These are phyloP conservation scores for Pelagophyceae sp. DNA, from an alignment of 352 stramenopile species.

Conservation along the genomic window DNA sequence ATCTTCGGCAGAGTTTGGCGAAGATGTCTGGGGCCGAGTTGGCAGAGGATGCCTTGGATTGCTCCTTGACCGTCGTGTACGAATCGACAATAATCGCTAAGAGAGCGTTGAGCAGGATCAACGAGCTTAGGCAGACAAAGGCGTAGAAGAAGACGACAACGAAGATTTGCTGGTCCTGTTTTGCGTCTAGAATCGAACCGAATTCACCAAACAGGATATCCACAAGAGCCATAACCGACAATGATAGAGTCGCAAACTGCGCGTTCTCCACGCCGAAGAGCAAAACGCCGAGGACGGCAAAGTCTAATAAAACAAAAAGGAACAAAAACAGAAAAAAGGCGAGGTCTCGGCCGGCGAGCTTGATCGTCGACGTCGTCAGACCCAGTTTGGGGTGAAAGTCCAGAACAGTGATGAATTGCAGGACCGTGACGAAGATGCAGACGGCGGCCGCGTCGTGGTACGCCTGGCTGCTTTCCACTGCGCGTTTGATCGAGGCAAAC, in stretches of 20 bases:
- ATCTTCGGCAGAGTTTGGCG: background rate
- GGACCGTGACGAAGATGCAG: background rate
- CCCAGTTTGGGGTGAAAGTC: constrained; percentile 10
- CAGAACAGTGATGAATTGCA: background rate
- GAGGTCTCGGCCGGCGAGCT: background rate
- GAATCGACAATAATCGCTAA: constrained; percentile 5
- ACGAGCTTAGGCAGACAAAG: background rate
- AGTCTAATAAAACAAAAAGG: background rate
- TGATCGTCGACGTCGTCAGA: constrained; percentile 1
- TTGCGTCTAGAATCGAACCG: background rate
- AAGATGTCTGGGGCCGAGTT: background rate
- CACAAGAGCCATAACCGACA: background rate
- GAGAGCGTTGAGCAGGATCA: constrained; percentile 3
- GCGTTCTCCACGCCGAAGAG: background rate
- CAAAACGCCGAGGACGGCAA: background rate
- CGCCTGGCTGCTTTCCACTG: no score
- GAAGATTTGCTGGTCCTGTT: background rate
- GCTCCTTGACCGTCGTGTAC: constrained; percentile 8
- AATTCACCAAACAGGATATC: constrained; percentile 12
- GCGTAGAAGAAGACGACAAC: constrained; percentile 16
- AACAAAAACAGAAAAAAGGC: background rate
- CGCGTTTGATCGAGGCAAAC: background rate
- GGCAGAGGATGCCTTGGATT: background rate
- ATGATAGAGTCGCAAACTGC: background rate
- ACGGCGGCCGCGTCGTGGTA: background rate